These are phyloP conservation scores for Nicotiana undulata DNA, from an alignment of 257 asterid species.

Conservation along the genomic window DNA sequence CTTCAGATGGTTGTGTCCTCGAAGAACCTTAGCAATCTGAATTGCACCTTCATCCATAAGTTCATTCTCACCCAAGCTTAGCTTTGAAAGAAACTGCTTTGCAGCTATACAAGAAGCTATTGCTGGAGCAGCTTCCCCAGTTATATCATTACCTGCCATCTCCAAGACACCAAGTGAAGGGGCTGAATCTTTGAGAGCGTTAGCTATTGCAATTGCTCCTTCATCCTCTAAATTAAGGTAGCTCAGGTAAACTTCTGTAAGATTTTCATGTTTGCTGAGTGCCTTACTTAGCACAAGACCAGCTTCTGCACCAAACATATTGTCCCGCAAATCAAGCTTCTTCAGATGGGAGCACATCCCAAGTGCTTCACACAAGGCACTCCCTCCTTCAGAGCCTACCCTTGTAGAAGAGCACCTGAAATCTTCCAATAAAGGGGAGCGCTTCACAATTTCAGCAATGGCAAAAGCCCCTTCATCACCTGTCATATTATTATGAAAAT, in stretches of 20 bases:
- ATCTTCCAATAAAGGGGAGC: slow-evolving; percentile 70
- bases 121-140: slow-evolving; percentile 59
- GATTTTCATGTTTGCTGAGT: slow-evolving; percentile 35
- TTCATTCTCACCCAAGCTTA: slow-evolving; percentile 78
- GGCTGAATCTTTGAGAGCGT: slow-evolving; percentile 60
- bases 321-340: slow-evolving; percentile 93
- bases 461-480: slow-evolving; percentile 93
- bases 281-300: slow-evolving; percentile 73
- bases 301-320: slow-evolving; percentile 81
- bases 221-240: slow-evolving; percentile 83
- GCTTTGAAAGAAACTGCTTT: slow-evolving; percentile 51
- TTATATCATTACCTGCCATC: slow-evolving; percentile 91
- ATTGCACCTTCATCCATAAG: slow-evolving; percentile 83
- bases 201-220: slow-evolving; percentile 67
- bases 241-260: slow-evolving; percentile 69
- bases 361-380: slow-evolving; percentile 78
- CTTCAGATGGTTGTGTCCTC: slow-evolving; percentile 50
- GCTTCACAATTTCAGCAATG: slow-evolving; percentile 60
- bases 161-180: slow-evolving; percentile 65
- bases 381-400: slow-evolving; percentile 79
- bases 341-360: slow-evolving; percentile 48
- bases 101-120: slow-evolving; percentile 52
- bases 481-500: slow-evolving; percentile 92
- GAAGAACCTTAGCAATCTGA: slow-evolving; percentile 54
- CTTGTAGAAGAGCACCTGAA: slow-evolving; percentile 95